A percentile compares a stretch with the other conserved stretches of the same genome.
Conservation (phyloP, 768 basidiomycete genomes). For the Boletus patriciae region DNA sequence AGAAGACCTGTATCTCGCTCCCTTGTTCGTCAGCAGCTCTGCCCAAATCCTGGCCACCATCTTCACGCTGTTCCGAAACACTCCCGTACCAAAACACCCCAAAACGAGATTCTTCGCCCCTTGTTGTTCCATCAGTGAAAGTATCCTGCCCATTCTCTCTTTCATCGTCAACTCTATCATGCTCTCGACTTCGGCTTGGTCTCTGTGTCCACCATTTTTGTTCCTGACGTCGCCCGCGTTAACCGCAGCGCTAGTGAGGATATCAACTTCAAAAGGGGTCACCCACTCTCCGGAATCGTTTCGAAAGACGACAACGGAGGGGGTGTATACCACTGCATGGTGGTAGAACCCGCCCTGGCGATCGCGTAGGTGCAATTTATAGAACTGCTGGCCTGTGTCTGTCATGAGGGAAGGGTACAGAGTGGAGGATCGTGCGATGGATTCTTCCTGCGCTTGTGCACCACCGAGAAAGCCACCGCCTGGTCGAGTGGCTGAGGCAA, state of each 20-base stretch:
- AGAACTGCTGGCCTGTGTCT: constrained; percentile 56
- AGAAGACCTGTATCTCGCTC: constrained; percentile 52
- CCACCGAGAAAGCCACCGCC: constrained; percentile 77
- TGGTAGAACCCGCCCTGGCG: constrained; percentile 60
- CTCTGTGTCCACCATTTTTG: constrained; percentile 15
- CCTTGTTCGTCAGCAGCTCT: constrained; percentile 50
- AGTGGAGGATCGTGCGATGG: constrained; percentile 73
- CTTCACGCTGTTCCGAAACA: constrained; percentile 63
- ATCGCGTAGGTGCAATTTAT: constrained; percentile 54
- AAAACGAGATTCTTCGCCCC: constrained; percentile 61
- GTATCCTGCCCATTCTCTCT: constrained; percentile 68
- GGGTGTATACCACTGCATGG: constrained; percentile 79
- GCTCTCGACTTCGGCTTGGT: constrained; percentile 23
- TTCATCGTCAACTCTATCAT: constrained; percentile 58
- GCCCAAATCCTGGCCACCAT: constrained; percentile 65
- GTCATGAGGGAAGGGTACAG: constrained; percentile 64
- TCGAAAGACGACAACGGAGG: constrained; percentile 59
- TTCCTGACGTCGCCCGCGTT: constrained; percentile 57
- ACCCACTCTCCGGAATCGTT: constrained; percentile 59
- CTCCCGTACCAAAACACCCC: constrained; percentile 78
- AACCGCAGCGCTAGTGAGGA: constrained; percentile 73
- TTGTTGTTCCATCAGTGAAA: constrained; percentile 63
- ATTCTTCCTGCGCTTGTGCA: constrained; percentile 79
- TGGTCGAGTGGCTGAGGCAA: constrained; percentile 72
- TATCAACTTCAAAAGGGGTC: constrained; percentile 58